Percentiles rank a stretch among this genome's conserved stretches.
These are phyloP conservation scores for Lizonia empirigonia DNA, from an alignment of 2,329 filamentous ascomycete genomes.

Conservation along the genomic window DNA sequence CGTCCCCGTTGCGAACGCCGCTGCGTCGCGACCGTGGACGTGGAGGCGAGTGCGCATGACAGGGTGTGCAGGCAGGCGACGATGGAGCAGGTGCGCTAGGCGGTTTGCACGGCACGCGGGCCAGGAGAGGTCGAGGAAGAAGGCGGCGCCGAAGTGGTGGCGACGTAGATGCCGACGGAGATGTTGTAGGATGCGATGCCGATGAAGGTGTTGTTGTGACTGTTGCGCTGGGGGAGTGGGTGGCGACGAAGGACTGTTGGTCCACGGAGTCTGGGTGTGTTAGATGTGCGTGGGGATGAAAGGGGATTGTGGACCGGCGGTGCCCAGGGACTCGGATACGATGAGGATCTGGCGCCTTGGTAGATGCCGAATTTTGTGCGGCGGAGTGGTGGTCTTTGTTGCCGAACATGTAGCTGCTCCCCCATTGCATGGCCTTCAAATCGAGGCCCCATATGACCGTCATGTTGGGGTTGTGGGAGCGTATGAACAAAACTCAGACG, in stretches of 20 bases:
- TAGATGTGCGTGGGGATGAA: background rate
- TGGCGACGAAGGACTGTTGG: slow-evolving; percentile 57
- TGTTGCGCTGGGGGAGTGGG: slow-evolving; percentile 47
- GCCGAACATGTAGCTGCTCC: slow-evolving; percentile 61
- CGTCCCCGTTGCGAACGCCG: slow-evolving; percentile 55
- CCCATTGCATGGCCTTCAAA: slow-evolving; percentile 62
- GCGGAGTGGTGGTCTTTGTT: slow-evolving; percentile 61
- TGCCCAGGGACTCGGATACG: slow-evolving; percentile 63
- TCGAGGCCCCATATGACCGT: slow-evolving; percentile 63
- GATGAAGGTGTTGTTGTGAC: slow-evolving; percentile 63
- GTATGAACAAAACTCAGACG: no score
- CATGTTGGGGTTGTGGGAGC: slow-evolving; percentile 25
- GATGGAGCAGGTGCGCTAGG: slow-evolving; percentile 61
- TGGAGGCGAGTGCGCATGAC: slow-evolving; percentile 57
- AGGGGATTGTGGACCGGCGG: slow-evolving; percentile 61
- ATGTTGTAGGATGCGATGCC: slow-evolving; percentile 64
- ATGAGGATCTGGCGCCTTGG: slow-evolving; percentile 63
- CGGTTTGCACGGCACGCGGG: slow-evolving; percentile 57
- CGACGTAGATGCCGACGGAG: slow-evolving; percentile 62
- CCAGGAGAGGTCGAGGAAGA: slow-evolving; percentile 69
- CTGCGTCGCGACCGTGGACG: slow-evolving; percentile 57
- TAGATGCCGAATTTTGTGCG: slow-evolving; percentile 65
- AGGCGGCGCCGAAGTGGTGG: slow-evolving; percentile 62
- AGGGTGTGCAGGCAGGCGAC: slow-evolving; percentile 56
- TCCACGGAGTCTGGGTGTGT: slow-evolving; percentile 57